Evolutionary conservation across 805 yeast species (phyloP).

Genomic region (Teunomyces aglyptinius): DNA sequence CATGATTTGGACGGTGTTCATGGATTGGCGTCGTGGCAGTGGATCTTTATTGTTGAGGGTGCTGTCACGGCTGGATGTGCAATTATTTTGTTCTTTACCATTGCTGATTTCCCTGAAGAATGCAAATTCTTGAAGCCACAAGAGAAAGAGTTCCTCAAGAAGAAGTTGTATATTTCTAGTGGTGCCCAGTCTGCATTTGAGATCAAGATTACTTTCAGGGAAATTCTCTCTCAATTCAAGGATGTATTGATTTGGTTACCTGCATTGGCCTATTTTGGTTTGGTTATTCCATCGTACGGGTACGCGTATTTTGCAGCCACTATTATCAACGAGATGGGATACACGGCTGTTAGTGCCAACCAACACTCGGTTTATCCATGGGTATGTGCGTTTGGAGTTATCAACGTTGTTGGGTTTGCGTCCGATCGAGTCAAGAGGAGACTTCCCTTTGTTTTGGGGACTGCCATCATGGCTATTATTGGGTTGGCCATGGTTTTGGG

Average conservation of each 20-base stretch:
- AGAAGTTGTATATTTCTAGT: constrained; percentile 55
- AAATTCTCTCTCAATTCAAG: constrained; percentile 50
- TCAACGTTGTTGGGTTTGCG: constrained; percentile 56
- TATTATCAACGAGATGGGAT: constrained; percentile 58
- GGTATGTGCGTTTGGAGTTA: constrained; percentile 69
- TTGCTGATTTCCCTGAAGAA: constrained; percentile 74
- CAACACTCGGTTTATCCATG: constrained; percentile 84
- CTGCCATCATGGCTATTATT: constrained; percentile 38
- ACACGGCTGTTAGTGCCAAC: constrained; percentile 72
- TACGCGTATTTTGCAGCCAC: constrained; percentile 73
- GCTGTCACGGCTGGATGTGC: constrained; percentile 36
- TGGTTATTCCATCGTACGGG: constrained; percentile 71
- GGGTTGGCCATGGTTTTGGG: constrained; percentile 61
- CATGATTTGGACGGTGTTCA: constrained; percentile 48
- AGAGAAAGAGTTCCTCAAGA: constrained; percentile 55
- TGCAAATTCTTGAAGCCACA: constrained; percentile 49
- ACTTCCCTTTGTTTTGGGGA: constrained; percentile 43
- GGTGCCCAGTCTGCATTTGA: constrained; percentile 49
- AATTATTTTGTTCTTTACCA: constrained; percentile 41
- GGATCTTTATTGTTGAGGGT: constrained; percentile 53
- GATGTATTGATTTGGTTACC: constrained; percentile 59
- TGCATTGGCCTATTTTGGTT: constrained; percentile 62
- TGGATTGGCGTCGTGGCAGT: constrained; percentile 47
- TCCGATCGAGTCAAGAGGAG: constrained; percentile 50
- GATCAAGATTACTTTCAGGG: constrained; percentile 43